Evolutionary conservation across 2,329 filamentous ascomycete species (phyloP).

Genomic region (Colletotrichum noveboracense): DNA sequence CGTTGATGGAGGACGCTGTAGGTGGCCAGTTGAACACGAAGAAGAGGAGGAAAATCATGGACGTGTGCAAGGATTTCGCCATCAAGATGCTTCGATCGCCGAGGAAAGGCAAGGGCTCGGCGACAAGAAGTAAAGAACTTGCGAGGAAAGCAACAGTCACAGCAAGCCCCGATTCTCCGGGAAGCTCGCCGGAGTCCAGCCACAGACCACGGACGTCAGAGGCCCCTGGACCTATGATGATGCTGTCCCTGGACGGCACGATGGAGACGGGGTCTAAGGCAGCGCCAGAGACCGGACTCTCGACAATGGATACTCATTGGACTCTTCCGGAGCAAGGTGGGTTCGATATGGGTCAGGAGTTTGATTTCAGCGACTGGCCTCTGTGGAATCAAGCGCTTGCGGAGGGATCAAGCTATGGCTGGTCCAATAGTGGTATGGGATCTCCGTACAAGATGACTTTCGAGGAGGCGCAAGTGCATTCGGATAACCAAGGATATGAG

Average conservation of each 20-base stretch:
- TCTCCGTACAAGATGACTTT: not conserved
- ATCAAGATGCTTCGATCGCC: not conserved
- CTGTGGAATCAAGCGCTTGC: not conserved
- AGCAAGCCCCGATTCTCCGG: not conserved
- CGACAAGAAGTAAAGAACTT: not conserved
- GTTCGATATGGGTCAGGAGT: not conserved
- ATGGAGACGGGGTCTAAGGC: not conserved
- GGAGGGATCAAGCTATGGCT: not conserved
- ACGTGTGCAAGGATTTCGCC: not conserved
- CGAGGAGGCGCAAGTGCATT: not conserved
- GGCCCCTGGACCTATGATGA: not conserved
- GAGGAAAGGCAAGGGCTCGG: not conserved
- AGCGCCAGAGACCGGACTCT: not conserved
- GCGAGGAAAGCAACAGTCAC: not conserved
- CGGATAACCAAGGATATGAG: not conserved
- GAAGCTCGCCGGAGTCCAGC: not conserved
- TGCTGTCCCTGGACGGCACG: not conserved
- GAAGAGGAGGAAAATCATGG: not conserved
- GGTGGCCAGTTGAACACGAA: not conserved
- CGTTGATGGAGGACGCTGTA: not conserved
- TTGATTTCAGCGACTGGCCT: not conserved
- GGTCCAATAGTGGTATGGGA: not conserved
- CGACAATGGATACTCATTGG: not conserved
- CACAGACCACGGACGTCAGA: not conserved
- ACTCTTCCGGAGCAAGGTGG: not conserved